Percentiles rank a stretch among this genome's conserved stretches.
Evolutionary conservation across 805 yeast species (phyloP).

Genomic region (Kodamaea hsintzibuensis): DNA sequence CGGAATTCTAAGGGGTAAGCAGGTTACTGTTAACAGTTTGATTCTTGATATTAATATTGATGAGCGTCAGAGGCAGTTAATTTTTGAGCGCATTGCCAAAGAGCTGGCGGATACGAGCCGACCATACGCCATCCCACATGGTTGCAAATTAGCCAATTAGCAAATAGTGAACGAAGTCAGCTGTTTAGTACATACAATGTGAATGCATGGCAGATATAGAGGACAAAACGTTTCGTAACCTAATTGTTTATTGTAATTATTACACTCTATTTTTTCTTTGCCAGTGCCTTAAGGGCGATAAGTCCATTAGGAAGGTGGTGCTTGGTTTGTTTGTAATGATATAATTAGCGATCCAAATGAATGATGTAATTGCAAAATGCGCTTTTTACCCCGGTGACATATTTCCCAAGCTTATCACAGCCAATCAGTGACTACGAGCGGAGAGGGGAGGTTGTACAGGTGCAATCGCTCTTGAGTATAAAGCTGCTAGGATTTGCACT

Average conservation of each 20-base stretch:
- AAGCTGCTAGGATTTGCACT: neutral
- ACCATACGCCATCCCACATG: neutral
- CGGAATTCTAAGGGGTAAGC: neutral
- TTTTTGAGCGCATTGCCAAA: too few relatives aligned
- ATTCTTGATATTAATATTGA: neutral
- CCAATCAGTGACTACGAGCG: neutral
- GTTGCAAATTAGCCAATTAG: neutral
- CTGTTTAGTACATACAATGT: neutral
- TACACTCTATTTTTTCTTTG: neutral
- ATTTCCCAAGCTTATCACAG: neutral
- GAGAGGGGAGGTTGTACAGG: neutral
- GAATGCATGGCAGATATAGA: neutral
- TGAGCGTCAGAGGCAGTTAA: neutral
- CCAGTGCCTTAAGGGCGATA: neutral
- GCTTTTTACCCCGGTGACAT: slow-evolving; percentile 2
- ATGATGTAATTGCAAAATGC: neutral
- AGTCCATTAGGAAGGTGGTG: neutral
- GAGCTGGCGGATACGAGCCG: neutral
- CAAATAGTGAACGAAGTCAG: neutral
- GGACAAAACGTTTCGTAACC: neutral
- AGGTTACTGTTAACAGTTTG: neutral
- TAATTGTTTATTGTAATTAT: neutral
- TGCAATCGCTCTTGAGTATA: neutral
- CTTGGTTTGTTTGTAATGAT: neutral
- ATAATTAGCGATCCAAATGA: neutral